phyloP scores from a whole-genome alignment of 257 asterid genomes.

The Petrea volubilis region DNA sequence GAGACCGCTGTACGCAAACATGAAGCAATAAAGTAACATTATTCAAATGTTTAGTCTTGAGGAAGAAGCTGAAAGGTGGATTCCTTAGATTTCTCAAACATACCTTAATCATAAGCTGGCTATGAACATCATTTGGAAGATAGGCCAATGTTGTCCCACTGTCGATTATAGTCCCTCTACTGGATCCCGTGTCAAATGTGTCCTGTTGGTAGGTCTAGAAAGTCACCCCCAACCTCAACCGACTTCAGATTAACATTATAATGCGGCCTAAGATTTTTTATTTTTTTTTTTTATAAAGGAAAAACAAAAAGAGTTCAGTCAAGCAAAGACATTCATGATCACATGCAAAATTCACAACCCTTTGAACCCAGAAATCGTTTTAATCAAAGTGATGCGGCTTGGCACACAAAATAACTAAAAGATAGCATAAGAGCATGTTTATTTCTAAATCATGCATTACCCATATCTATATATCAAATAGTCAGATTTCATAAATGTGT shows the following conservation, averaged over 20 bases:
- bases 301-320: conserved; percentile 5
- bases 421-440: no score
- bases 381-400: no score
- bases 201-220: conserved; percentile 60
- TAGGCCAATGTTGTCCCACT: conserved; percentile 97
- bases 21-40: conserved; percentile 16
- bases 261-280: conserved; percentile 69
- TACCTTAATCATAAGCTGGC: conserved; percentile 54
- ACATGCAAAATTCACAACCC: no score
- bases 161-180: conserved; percentile 72
- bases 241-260: conserved; percentile 69
- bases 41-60: conserved; percentile 2
- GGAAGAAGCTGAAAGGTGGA: neutral
- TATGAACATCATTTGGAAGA: conserved; percentile 72
- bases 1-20: conserved; percentile 1
- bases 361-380: no score
- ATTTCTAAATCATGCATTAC: no score
- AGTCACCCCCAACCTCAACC: conserved; percentile 78
- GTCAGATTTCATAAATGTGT: no score
- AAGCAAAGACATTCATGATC: neutral
- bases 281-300: no score
- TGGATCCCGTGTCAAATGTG: conserved; percentile 38
- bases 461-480: no score
- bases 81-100: conserved; percentile 8
- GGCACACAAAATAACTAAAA: no score